Evolutionary conservation across 129 eudicot species (phyloP), one percentile per base, ranked within the genome.

Genomic region (Sambucus nigra): DNA sequence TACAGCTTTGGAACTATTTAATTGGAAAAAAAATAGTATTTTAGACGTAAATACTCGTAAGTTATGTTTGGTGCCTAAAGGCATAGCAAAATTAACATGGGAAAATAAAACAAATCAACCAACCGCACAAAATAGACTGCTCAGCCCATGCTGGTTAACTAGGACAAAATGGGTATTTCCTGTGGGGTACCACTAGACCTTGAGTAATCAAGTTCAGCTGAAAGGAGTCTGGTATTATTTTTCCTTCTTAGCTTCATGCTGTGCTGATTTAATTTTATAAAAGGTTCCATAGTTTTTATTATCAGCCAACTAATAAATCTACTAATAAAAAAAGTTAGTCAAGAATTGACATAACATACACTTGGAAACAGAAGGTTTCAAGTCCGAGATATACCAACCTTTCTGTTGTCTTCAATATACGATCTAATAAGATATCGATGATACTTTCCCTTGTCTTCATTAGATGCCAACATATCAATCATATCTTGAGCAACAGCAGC

Each of bases 351-450:
- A 23, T 41, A 24, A 25, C 18, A 57, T 41, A 44, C 13, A 50
- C 18, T 15, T 33, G 5, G 21, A 51, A 38, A 28, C 38, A 28
- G 15, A 2, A 42, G 38, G 57, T 21, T 38, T 41, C 4, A 57
- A 32, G 31, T 24, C n/a, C 21, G 26, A 23, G 2, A 25, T 21
- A 45, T 20, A 69, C 27, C 23, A 70, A 92, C 99, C 99, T 86
- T 86, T 62, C 80, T 79, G 71, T 61, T 92, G 63, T 80, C 99
- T 61, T 92, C 99, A 51, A 92, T 75, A 60, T 82, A 92, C 38
- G 99, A 92, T 69, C 99, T 73, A 48, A 92, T 91, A 67, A 92
- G 93, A 67, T 92, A 92, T 27, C 99, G 96, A 40, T 26, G 57
- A 59, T 83, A 87, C 65, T 83, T 87, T 60, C 75, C 76, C 70